Base-by-base conservation (phyloP, 129 eudicot species). In the Chrysanthemum seticuspe region DNA sequence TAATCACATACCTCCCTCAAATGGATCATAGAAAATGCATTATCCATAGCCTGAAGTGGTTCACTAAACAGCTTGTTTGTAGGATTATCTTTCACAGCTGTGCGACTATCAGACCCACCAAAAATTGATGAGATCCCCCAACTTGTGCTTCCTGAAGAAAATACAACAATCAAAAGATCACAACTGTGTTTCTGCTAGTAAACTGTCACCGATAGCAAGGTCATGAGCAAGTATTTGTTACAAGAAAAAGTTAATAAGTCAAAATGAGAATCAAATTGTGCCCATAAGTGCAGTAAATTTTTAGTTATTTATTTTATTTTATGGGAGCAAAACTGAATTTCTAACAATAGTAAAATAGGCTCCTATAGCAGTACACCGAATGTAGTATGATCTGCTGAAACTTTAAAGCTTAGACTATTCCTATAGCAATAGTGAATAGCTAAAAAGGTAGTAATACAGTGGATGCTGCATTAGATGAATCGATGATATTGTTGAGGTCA, bases 41-140 rank as follows among this genome's bases (percentile, higher is more conserved):
- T 86, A 55, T 88, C 96, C 81, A 91, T 69, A 72, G 72, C 75
- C 50, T 86, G 96, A 72, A 83, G 36, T 47, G 96, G 93, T 74
- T 88, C 97, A 70, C 40, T 83, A 63, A 83, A 84, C 68, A 91
- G 80, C 83, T 81, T 94, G 87, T 80, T 87, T 19, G 85, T 61
- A 7, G 88, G 69, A 29, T 77, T 84, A 56, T 94, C 99, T 80
- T 90, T 94, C 0, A 18, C 73, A 76, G 99, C 51, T 29, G 48
- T 45, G 18, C 95, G 96, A 74, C 76, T 83, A 62, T 86, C 99
- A 25, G 87, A 80, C 4, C 85, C 88, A 67, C 99, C 89, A 75
- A 95, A 95, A 52, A 95, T 86, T n/a, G 97, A 88, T 51, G 99
- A 78, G 72, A 95, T 88, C 19, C 96, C 96, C 99, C 99, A 95